phyloP scores from a whole-genome alignment of 768 basidiomycete species.

The Mycena filopes region DNA sequence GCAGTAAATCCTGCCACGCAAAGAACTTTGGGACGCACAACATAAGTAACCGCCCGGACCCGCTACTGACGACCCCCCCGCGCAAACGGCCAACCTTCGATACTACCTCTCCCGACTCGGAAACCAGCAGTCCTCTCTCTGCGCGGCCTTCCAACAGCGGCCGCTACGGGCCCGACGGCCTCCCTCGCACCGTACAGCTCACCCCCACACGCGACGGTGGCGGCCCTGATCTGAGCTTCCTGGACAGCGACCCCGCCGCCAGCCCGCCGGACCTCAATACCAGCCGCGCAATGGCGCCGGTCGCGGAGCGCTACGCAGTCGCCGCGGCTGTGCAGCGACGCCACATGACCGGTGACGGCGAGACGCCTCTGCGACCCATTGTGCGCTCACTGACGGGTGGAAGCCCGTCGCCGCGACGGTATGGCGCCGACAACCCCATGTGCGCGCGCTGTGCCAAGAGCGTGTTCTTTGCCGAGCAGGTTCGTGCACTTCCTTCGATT shows the following conservation, averaged over 20 bases:
- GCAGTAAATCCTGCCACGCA: constrained; percentile 84
- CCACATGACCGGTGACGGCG: constrained; percentile 36
- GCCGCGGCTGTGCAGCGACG: constrained; percentile 32
- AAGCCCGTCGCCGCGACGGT: constrained; percentile 55
- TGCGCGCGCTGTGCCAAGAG: constrained; percentile 79
- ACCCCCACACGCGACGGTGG: constrained; percentile 44
- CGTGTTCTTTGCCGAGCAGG: constrained; percentile 64
- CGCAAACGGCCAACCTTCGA: constrained; percentile 44
- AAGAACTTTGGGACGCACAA: constrained; percentile 83
- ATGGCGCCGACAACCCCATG: constrained; percentile 66
- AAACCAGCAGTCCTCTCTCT: constrained; percentile 39
- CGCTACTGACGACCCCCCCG: constrained; percentile 40
- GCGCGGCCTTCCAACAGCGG: constrained; percentile 54
- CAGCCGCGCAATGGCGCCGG: constrained; percentile 20
- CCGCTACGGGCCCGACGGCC: constrained; percentile 54
- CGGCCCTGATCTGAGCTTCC: constrained; percentile 33
- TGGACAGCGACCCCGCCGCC: constrained; percentile 34
- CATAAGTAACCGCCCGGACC: constrained; percentile 71
- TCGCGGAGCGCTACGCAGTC: constrained; percentile 31
- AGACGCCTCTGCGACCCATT: constrained; percentile 27
- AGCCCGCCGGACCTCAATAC: constrained; percentile 45
- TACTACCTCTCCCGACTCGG: constrained; percentile 30
- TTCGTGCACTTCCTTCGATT: background rate
- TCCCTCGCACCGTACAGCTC: constrained; percentile 68
- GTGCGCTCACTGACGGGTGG: constrained; percentile 48